phyloP scores from a whole-genome alignment of 2,329 filamentous ascomycete species.

The Colletotrichum godetiae region DNA sequence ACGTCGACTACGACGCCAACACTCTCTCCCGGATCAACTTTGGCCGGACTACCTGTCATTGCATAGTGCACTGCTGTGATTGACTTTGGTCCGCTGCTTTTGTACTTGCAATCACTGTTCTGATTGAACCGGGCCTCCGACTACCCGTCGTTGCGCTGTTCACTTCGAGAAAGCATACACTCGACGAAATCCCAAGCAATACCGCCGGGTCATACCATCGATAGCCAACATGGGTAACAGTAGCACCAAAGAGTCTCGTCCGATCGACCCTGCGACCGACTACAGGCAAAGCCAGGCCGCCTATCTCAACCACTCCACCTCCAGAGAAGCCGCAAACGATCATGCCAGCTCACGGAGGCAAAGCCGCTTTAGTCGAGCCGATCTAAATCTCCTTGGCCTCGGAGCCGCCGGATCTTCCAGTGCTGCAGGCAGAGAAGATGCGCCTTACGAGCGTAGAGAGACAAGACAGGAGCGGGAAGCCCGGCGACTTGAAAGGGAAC shows the following conservation, averaged over 20 bases:
- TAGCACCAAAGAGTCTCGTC: constrained; percentile 53
- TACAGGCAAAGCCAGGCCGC: constrained; percentile 31
- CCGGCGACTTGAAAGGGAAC: constrained; percentile 84
- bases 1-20: background rate
- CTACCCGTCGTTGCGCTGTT: background rate
- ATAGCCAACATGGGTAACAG: constrained; percentile 51
- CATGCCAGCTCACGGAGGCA: constrained; percentile 31
- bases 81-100: background rate
- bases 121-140: background rate
- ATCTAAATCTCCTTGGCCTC: constrained; percentile 60
- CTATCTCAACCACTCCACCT: constrained; percentile 18
- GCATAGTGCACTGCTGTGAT: background rate
- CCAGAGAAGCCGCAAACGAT: constrained; percentile 14
- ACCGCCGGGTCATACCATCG: background rate
- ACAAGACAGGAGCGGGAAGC: constrained; percentile 93
- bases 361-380: constrained; percentile 51
- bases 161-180: background rate
- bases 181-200: background rate
- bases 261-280: constrained; percentile 29
- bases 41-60: background rate
- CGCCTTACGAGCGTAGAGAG: constrained; percentile 76
- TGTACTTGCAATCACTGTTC: background rate
- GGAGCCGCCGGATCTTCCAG: constrained; percentile 49
- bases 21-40: background rate
- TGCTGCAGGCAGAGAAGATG: constrained; percentile 52